Conservation (phyloP, 352 stramenopile genomes). For the Globisporangium polare region DNA sequence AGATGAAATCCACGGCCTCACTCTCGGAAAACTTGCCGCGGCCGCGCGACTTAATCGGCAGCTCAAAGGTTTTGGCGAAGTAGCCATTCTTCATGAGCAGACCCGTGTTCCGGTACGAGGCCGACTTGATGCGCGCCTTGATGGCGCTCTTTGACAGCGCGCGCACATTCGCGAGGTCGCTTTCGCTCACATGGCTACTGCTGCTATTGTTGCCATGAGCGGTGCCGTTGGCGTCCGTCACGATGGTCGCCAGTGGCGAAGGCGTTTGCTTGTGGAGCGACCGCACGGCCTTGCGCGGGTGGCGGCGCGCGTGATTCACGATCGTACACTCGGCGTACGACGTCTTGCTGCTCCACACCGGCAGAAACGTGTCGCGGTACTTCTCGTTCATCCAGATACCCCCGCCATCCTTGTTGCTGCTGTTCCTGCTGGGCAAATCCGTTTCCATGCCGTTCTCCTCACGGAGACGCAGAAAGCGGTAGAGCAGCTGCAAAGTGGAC, state of each 20-base stretch:
- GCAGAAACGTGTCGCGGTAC: conserved; percentile 58
- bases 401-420: background rate
- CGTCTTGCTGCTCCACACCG: conserved; percentile 60
- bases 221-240: conserved; percentile 23
- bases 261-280: conserved; percentile 54
- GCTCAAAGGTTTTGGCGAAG: conserved; percentile 35
- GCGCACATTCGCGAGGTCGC: background rate
- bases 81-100: conserved; percentile 45
- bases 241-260: conserved; percentile 32
- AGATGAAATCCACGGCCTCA: conserved; percentile 31
- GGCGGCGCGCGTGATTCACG: conserved; percentile 17
- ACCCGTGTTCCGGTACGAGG: conserved; percentile 49
- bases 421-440: background rate
- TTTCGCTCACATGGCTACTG: conserved; percentile 1
- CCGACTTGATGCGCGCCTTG: conserved; percentile 31
- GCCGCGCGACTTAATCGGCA: conserved; percentile 17
- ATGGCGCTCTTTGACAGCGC: conserved; percentile 13
- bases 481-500: conserved; percentile 29
- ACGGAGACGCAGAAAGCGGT: conserved; percentile 43
- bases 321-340: conserved; percentile 55
- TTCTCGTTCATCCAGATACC: conserved; percentile 37
- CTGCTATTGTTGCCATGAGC: no score
- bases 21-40: conserved; percentile 16
- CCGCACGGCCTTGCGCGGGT: conserved; percentile 27
- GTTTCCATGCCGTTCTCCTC: conserved; percentile 54